Evolutionary conservation across 352 stramenopile genomes (phyloP).

Genomic region (Elongisporangium prolatum): DNA sequence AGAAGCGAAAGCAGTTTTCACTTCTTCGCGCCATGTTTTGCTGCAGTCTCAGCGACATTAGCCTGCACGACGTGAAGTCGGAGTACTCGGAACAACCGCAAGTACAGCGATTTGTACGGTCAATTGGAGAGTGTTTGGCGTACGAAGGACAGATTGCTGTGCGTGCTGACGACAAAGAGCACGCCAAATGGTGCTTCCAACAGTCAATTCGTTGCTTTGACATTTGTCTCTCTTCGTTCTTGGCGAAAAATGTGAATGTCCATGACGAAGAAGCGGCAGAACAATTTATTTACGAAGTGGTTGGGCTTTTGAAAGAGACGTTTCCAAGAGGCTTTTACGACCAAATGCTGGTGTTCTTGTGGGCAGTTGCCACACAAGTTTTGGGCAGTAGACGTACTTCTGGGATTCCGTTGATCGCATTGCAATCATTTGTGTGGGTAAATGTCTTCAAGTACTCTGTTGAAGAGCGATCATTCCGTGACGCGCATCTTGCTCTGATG

Average conservation of each 20-base stretch:
- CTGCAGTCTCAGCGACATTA: constrained; percentile 57
- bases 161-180: constrained; percentile 25
- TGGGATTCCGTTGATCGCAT: constrained; percentile 18
- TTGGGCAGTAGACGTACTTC: constrained; percentile 27
- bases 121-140: constrained; percentile 62
- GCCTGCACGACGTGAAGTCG: constrained; percentile 30
- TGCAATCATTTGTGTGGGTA: constrained; percentile 78
- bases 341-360: constrained; percentile 59
- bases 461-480: constrained; percentile 50
- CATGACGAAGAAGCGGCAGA: constrained; percentile 25
- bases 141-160: constrained; percentile 49
- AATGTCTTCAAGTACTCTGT: constrained; percentile 83
- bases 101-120: constrained; percentile 45
- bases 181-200: constrained; percentile 61
- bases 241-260: constrained; percentile 28
- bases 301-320: constrained; percentile 65
- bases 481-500: constrained; percentile 73
- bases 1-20: constrained; percentile 64
- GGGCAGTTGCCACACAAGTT: constrained; percentile 55
- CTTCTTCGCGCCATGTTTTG: constrained; percentile 64
- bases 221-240: constrained; percentile 60
- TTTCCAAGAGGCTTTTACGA: constrained; percentile 49
- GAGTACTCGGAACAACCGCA: constrained; percentile 24
- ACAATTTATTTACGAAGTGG: constrained; percentile 58
- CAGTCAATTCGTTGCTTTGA: constrained; percentile 70